Conservation (phyloP, 441 rosid genomes). For the Erodium texanum region DNA sequence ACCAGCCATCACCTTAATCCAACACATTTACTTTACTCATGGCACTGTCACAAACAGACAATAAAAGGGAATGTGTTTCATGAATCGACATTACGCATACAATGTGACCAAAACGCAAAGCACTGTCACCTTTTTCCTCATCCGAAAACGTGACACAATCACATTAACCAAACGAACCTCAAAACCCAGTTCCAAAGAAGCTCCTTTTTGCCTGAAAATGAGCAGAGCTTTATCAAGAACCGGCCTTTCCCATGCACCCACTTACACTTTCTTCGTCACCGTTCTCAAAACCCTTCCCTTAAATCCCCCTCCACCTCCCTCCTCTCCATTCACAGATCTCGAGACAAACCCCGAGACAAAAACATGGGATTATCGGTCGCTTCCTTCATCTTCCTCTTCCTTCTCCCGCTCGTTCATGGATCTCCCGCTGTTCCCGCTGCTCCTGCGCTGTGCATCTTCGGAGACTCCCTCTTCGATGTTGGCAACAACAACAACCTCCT, state of each 20-base stretch:
- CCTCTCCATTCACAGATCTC: slow-evolving; percentile 7
- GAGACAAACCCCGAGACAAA: neutral
- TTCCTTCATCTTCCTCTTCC: slow-evolving; percentile 20
- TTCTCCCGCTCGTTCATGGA: slow-evolving; percentile 26
- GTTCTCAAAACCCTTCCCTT: slow-evolving; percentile 14
- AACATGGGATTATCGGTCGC: slow-evolving; percentile 30
- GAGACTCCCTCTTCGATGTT: slow-evolving; percentile 82
- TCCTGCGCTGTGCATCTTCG: slow-evolving; percentile 74
- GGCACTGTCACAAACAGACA: too few relatives aligned
- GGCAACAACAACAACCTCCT: slow-evolving; percentile 78
- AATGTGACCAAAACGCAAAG: too few relatives aligned
- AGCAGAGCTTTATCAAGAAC: slow-evolving; percentile 23
- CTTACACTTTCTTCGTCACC: slow-evolving; percentile 15
- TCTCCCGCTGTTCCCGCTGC: slow-evolving; percentile 19
- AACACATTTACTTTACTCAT: neutral
- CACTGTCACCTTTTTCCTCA: too few relatives aligned
- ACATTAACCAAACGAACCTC: neutral
- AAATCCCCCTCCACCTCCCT: slow-evolving; percentile 27
- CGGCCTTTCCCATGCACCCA: slow-evolving; percentile 16
- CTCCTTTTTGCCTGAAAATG: slow-evolving; percentile 20
- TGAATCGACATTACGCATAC: neutral
- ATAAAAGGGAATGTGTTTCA: neutral
- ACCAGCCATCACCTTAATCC: neutral
- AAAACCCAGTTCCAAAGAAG: slow-evolving; percentile 25
- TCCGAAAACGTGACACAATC: neutral